phyloP scores from a whole-genome alignment of 2,329 filamentous ascomycete species.

The Diaporthe longicolla region DNA sequence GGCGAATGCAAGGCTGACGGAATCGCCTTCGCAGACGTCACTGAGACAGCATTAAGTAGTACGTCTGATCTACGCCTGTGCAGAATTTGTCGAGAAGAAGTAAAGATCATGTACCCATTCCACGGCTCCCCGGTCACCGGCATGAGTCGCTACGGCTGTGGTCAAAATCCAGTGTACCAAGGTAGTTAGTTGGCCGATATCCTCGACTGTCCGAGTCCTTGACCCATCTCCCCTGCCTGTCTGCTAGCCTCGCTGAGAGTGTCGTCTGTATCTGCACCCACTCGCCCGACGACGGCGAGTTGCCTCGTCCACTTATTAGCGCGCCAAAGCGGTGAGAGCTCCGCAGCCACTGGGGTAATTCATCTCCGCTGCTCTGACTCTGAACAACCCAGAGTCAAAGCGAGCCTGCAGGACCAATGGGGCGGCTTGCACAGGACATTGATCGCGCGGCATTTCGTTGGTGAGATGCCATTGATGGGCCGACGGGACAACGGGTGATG shows the following conservation, averaged over 20 bases:
- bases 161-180: not conserved
- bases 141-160: not conserved
- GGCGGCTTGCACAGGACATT: slow-evolving; percentile 9
- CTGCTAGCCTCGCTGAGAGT: not conserved
- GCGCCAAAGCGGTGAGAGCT: slow-evolving; percentile 24
- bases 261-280: slow-evolving; percentile 22
- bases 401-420: slow-evolving; percentile 17
- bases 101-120: not conserved
- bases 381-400: slow-evolving; percentile 16
- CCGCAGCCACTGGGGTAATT: slow-evolving; percentile 11
- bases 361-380: slow-evolving; percentile 31
- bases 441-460: not conserved
- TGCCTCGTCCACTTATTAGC: slow-evolving; percentile 13
- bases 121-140: not conserved
- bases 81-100: not conserved
- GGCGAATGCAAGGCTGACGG: not conserved
- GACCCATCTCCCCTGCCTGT: not conserved
- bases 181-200: not conserved
- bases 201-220: not conserved
- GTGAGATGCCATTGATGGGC: slow-evolving; percentile 21
- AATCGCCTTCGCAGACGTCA: not conserved
- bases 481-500: slow-evolving; percentile 9
- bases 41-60: not conserved
- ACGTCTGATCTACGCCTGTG: not conserved
- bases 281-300: not conserved